phyloP scores from a whole-genome alignment of 2,329 filamentous ascomycete genomes.

The Calonectria fujianensis region DNA sequence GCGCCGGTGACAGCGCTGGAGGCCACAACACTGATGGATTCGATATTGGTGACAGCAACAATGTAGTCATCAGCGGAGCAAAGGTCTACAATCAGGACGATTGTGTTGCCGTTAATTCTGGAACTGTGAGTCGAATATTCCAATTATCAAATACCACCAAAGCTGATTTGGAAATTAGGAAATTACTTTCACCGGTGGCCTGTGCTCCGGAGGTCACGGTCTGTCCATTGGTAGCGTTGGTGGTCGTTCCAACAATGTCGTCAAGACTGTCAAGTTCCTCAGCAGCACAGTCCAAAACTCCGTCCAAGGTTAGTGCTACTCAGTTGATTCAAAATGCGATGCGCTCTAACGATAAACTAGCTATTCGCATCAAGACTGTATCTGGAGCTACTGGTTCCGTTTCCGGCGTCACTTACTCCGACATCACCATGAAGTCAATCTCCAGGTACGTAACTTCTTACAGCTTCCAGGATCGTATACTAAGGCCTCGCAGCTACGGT shows the following conservation, averaged over 20 bases:
- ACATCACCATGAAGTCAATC: constrained; percentile 64
- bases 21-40: constrained; percentile 77
- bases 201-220: constrained; percentile 67
- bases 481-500: constrained; percentile 53
- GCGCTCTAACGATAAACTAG: constrained; percentile 6
- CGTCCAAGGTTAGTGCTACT: constrained; percentile 63
- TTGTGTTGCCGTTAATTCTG: constrained; percentile 75
- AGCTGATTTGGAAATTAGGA: constrained; percentile 48
- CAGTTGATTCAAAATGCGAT: accelerated
- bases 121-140: constrained; percentile 51
- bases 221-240: constrained; percentile 67
- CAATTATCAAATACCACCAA: too few relatives aligned
- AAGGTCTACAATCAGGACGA: constrained; percentile 77
- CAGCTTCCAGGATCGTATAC: too few relatives aligned
- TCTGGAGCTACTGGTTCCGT: constrained; percentile 66
- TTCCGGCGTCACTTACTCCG: constrained; percentile 64
- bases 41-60: constrained; percentile 70
- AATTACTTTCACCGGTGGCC: constrained; percentile 66
- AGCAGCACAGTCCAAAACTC: constrained; percentile 70
- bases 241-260: constrained; percentile 70
- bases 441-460: constrained; percentile 51
- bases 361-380: constrained; percentile 69
- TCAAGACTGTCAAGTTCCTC: constrained; percentile 69
- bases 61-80: constrained; percentile 71
- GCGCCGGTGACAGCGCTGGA: constrained; percentile 58